phyloP scores from a whole-genome alignment of 2,329 filamentous ascomycete genomes.

The Colletotrichum sublineola region DNA sequence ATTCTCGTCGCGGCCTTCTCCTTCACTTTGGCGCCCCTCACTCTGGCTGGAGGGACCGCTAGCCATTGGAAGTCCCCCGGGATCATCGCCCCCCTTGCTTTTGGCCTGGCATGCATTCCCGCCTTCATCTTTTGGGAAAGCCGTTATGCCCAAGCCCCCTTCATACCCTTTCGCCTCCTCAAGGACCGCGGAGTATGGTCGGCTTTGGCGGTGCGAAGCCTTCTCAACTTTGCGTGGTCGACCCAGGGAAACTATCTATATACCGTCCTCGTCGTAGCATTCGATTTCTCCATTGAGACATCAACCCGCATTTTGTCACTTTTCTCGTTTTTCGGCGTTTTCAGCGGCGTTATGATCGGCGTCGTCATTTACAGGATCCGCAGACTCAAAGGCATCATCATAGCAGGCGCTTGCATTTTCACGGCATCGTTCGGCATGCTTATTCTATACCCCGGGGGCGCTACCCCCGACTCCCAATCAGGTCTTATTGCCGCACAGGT shows the following conservation, averaged over 20 bases:
- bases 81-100: conserved; percentile 63
- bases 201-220: conserved; percentile 65
- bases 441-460: conserved; percentile 67
- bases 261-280: conserved; percentile 69
- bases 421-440: conserved; percentile 69
- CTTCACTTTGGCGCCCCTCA: conserved; percentile 64
- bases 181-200: conserved; percentile 73
- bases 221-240: conserved; percentile 67
- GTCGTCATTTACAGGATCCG: conserved; percentile 65
- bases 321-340: conserved; percentile 66
- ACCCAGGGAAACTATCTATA: conserved; percentile 72
- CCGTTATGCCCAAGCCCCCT: conserved; percentile 61
- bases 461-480: conserved; percentile 54
- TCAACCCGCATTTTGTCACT: conserved; percentile 70
- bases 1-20: conserved; percentile 61
- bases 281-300: conserved; percentile 66
- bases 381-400: conserved; percentile 70
- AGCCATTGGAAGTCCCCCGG: conserved; percentile 64
- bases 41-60: conserved; percentile 64
- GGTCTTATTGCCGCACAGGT: conserved; percentile 70
- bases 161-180: conserved; percentile 70
- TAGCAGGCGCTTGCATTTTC: conserved; percentile 68
- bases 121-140: conserved; percentile 68
- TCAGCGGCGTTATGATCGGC: conserved; percentile 66
- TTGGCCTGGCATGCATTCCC: conserved; percentile 64